These are phyloP conservation scores for Colletotrichum musae DNA, from an alignment of 2,329 filamentous ascomycete species.

Conservation along the genomic window DNA sequence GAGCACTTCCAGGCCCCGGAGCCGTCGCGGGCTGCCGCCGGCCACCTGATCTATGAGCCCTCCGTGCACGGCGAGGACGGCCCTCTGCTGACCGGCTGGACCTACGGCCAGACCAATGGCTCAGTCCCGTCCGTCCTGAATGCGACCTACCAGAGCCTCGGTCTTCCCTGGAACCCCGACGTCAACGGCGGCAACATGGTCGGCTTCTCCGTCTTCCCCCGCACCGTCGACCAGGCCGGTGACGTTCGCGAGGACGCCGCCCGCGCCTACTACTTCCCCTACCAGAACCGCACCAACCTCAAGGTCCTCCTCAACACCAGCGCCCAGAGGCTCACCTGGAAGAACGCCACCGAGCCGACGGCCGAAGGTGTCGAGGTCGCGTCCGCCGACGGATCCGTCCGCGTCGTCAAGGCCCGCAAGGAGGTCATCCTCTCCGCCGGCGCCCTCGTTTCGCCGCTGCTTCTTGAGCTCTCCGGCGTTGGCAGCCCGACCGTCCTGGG, in stretches of 20 bases:
- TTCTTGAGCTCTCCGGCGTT: conserved; percentile 68
- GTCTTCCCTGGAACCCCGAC: conserved; percentile 52
- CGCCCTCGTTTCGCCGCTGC: conserved; percentile 64
- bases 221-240: conserved; percentile 54
- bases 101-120: conserved; percentile 51
- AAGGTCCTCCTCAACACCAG: conserved; percentile 31
- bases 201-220: conserved; percentile 56
- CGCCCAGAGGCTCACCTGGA: conserved; percentile 34
- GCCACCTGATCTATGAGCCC: conserved; percentile 53
- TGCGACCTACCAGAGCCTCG: conserved; percentile 49
- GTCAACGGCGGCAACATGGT: conserved; percentile 55
- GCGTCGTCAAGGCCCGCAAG: conserved; percentile 55
- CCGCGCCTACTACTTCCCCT: conserved; percentile 57
- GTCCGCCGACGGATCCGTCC: conserved; percentile 51
- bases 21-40: conserved; percentile 46
- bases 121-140: conserved; percentile 48
- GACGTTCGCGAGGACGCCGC: conserved; percentile 58
- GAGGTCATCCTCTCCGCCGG: conserved; percentile 66
- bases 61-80: conserved; percentile 54
- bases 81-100: conserved; percentile 54
- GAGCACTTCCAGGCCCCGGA: conserved; percentile 52
- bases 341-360: conserved; percentile 22
- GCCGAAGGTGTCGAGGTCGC: conserved; percentile 55
- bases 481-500: conserved; percentile 59
- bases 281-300: conserved; percentile 55